Conservation (phyloP, 2,329 filamentous ascomycete species). For the Aspergillus thermomutatus region DNA sequence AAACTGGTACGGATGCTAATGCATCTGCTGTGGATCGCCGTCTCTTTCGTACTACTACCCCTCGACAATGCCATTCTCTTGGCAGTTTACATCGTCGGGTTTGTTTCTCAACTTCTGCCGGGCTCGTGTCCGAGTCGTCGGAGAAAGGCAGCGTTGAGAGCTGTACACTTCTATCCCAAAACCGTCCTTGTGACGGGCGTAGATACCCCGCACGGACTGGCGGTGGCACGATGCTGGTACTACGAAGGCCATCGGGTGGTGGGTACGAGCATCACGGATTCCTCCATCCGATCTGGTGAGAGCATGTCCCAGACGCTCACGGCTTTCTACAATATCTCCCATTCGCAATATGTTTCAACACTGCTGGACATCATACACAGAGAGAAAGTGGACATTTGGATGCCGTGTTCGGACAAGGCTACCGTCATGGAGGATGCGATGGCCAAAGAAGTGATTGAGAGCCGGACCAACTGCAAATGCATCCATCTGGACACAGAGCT, state of each 20-base stretch:
- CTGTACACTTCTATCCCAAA: conserved; percentile 42
- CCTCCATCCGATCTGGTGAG: conserved; percentile 49
- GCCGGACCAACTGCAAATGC: conserved; percentile 56
- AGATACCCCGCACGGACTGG: conserved; percentile 68
- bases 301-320: conserved; percentile 57
- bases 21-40: conserved; percentile 24
- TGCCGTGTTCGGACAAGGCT: conserved; percentile 68
- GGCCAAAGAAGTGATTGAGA: conserved; percentile 60
- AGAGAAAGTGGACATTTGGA: conserved; percentile 68
- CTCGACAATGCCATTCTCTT: conserved; percentile 47
- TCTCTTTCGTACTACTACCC: conserved; percentile 42
- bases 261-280: conserved; percentile 62
- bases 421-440: conserved; percentile 64
- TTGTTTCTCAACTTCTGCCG: conserved; percentile 25
- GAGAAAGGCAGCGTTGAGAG: conserved; percentile 23
- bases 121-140: conserved; percentile 13
- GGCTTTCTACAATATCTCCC: conserved; percentile 52
- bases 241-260: conserved; percentile 65
- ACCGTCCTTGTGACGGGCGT: conserved; percentile 70
- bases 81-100: conserved; percentile 30
- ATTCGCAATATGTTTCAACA: conserved; percentile 52
- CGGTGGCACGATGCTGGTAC: conserved; percentile 63
- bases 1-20: conserved; percentile 13
- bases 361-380: conserved; percentile 57
- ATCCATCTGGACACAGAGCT: conserved; percentile 61